Base-by-base conservation (phyloP, 2,329 filamentous ascomycete genomes). In the Ceratocystis alfenasii region DNA sequence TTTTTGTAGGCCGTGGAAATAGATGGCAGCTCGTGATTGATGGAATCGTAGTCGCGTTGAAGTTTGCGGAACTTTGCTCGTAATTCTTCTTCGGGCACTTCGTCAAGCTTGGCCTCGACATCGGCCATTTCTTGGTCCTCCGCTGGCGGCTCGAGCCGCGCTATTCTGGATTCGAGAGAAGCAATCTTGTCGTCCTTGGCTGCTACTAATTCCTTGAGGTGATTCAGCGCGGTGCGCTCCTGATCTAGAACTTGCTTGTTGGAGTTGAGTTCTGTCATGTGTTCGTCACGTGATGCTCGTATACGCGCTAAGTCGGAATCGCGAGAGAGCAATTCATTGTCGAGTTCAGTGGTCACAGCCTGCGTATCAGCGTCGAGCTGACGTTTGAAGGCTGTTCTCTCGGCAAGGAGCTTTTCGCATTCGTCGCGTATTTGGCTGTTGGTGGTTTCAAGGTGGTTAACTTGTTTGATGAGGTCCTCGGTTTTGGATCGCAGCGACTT, bases 1-100 rank as follows among this genome's bases (percentile, higher is more conserved):
- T 92, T 93, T 75, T 89, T 95, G 79, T 91, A 96, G 0, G 93
- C 93, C 64, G 85, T 86, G 73, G 95, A 91, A 79, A 99, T 90
- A 0, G 90, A 89, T 2, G 90, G 87, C 65, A 99, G 76, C 75
- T 99, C 94, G 69, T 87, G 87, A 71, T 90, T 92, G 69, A 99
- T 87, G 64, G 94, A 85, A 55, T 86, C 81, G 72, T 92, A 93
- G 73, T 95, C 89, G 70, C 84, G 86, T 71, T 91, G 85, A 62
- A 97, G 76, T 69, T 87, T 88, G 67, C 82, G 80, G 71, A 91
- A 87, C 74, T 88, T 90, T 65, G 81, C 77, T 41, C 86, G 86
- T 64, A 97, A 78, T 66, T 94, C 87, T 36, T 94, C 89, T 0
- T 81, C 72, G 1, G 84, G 78, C 62, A 94, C 73, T 1, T 81